Base-by-base conservation (phyloP, 2,329 filamentous ascomycete genomes). In the Ramularia endophylla region DNA sequence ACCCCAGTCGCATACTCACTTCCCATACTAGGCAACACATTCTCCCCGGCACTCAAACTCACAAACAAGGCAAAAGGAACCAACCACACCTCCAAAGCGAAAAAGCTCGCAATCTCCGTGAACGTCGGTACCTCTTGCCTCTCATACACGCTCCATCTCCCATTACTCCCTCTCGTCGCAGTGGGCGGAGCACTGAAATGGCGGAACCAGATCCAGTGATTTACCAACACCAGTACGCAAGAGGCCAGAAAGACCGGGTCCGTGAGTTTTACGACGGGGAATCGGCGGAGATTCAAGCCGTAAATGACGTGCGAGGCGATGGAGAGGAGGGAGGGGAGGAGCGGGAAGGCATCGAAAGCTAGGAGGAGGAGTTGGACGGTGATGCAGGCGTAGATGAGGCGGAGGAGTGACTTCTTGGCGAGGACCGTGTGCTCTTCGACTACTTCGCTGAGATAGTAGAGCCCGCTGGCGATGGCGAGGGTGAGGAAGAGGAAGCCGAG, bases 401-500 rank as follows among this genome's bases (percentile, higher is more conserved):
- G 81, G 25, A 78, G 84, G 38, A 98, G 74, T n/a, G 95, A 71
- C 43, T 83, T 86, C 63, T 94, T 94, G 9, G 89, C 85, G 48
- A 94, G 68, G 8, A 97, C 90, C 3, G 90, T 95, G 62, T 98
- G 90, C 65, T 98, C 92, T 68, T 98, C 92, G 47, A 98, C 92
- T 11, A 97, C 81, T 65, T 98, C 92, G 17, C 90, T 95, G 40
- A 98, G 83, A 65, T 98, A 98, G 71, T 98, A 98, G 18, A 98
- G 80, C 27, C 92, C 92, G n/a, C 88, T 95, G 28, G 92, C 92
- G 61, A 98, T 97, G 42, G 90, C 88, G 47, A 98, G 75, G 15
- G 92, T 97, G 53, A 98, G 73, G 68, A 98, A 97, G 59, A 79
- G 80, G 71, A 98, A 98, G 63, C 90, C 90, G 47, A 95, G 71